phyloP scores from a whole-genome alignment of 345 rosid species.

The Erodium maritimum region DNA sequence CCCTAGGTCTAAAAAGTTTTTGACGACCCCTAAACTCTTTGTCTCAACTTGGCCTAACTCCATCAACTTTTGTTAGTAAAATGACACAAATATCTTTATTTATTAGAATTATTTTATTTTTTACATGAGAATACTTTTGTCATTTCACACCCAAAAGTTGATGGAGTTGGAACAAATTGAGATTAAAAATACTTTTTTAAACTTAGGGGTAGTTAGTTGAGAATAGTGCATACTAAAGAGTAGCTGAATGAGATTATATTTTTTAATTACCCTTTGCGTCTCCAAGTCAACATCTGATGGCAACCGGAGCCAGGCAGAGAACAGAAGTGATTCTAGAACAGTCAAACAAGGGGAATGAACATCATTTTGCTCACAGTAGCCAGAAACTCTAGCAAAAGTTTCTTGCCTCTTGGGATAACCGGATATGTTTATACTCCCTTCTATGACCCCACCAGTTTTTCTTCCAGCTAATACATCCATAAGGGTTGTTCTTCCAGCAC shows the following conservation, averaged over 20 bases:
- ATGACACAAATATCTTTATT: too few relatives aligned
- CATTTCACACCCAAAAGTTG: too few relatives aligned
- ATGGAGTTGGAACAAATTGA: too few relatives aligned
- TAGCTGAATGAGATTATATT: slow-evolving; percentile 1
- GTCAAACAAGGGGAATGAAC: slow-evolving; percentile 94
- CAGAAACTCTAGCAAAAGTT: slow-evolving; percentile 92
- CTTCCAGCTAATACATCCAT: slow-evolving; percentile 99
- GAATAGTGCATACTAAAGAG: slow-evolving; percentile 1
- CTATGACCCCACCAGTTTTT: slow-evolving; percentile 85
- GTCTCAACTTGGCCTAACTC: too few relatives aligned
- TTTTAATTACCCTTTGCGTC: slow-evolving; percentile 56
- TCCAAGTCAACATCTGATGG: slow-evolving; percentile 61
- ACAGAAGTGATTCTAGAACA: slow-evolving; percentile 81
- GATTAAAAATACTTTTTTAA: too few relatives aligned
- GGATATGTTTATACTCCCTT: slow-evolving; percentile 72
- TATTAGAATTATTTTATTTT: too few relatives aligned
- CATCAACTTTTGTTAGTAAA: too few relatives aligned
- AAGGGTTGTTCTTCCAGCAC: slow-evolving; percentile 97
- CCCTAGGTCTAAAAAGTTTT: too few relatives aligned
- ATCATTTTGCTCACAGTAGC: slow-evolving; percentile 96
- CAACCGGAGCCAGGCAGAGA: slow-evolving; percentile 92
- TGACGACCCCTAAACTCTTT: too few relatives aligned
- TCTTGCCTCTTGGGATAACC: slow-evolving; percentile 91
- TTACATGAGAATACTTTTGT: too few relatives aligned
- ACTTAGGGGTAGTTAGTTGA: too few relatives aligned